phyloP scores from a whole-genome alignment of 2,329 filamentous ascomycete genomes.

The Diaporthe citriasiana region DNA sequence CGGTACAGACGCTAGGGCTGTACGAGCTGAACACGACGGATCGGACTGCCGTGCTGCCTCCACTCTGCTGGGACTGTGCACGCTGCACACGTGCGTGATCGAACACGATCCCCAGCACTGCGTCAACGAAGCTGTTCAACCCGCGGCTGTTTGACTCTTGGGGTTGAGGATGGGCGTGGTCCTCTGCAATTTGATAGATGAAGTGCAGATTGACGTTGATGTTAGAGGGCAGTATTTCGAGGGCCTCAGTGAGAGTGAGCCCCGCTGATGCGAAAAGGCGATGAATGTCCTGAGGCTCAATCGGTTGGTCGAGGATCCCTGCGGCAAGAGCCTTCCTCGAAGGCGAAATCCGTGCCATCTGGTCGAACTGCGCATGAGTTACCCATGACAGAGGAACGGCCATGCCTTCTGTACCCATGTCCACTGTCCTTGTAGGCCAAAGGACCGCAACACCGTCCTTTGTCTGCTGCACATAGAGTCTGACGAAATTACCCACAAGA shows the following conservation, averaged over 20 bases:
- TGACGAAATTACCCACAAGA: slow-evolving; percentile 93
- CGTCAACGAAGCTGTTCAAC: slow-evolving; percentile 88
- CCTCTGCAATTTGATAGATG: slow-evolving; percentile 86
- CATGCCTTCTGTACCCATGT: slow-evolving; percentile 74
- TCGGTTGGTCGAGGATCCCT: slow-evolving; percentile 63
- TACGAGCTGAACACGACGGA: slow-evolving; percentile 96
- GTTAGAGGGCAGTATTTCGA: slow-evolving; percentile 80
- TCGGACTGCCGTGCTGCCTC: slow-evolving; percentile 68
- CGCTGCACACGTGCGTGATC: slow-evolving; percentile 83
- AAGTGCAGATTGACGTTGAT: slow-evolving; percentile 95
- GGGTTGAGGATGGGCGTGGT: slow-evolving; percentile 65
- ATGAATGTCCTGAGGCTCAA: slow-evolving; percentile 68
- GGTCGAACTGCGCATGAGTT: slow-evolving; percentile 79
- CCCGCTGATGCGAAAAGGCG: slow-evolving; percentile 81
- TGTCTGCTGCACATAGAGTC: slow-evolving; percentile 92
- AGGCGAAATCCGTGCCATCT: slow-evolving; percentile 60
- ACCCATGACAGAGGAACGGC: slow-evolving; percentile 87
- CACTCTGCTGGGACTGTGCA: slow-evolving; percentile 72
- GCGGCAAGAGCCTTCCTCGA: slow-evolving; percentile 59
- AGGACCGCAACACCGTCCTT: slow-evolving; percentile 88
- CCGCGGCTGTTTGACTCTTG: slow-evolving; percentile 75
- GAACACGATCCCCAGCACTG: slow-evolving; percentile 87
- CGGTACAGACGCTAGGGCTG: slow-evolving; percentile 90
- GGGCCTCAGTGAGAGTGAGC: slow-evolving; percentile 82
- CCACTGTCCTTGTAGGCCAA: slow-evolving; percentile 87